Base-by-base conservation (phyloP, 495 filamentous ascomycete genomes). In the Xeromyces bisporus region DNA sequence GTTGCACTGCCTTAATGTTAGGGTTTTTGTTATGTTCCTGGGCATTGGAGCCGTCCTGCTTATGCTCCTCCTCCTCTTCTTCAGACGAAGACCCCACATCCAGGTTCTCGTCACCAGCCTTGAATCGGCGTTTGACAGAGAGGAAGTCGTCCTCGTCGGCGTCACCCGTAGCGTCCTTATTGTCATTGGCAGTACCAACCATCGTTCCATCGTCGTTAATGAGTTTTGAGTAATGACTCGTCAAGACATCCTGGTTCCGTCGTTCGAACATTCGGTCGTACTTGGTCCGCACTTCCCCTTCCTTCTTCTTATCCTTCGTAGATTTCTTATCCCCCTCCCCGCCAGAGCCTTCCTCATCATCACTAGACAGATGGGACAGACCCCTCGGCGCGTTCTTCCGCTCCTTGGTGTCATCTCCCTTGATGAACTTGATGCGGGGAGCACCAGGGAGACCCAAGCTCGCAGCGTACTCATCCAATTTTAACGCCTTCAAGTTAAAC, bases 211-310 rank as follows among this genome's bases (percentile, higher is more conserved):
- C 75, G 26, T 80, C 72, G 33, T 68, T 72, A 40, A 94, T 67
- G 32, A 96, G 67, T 40, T 82, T 92, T 24, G 71, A 71, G 56
- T 93, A 96, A 55, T 94, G 91, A 23, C 74, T 74, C 24, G 89
- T 80, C 37, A 99, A 58, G n/a, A 99, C 75, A 38, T 91, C 82
- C 41, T 93, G 85, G 55, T 96, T 93, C 36, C 75, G 76, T 38
- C 89, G 64, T 58, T 93, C 87, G 43, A 93, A 91, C 85, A 94
- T 93, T 36, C 85, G 81, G 46, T 96, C 81, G 47, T 87, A 86
- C 52, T 89, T 93, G 14, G 89, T 96, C 26, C 82, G 67, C 4
- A 86, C 80, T 53, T 78, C 71, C 47, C 73, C 79, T 40, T 62
- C 63, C 34, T 57, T 61, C 43, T 65, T 67, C 33, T 55, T 60